These are phyloP conservation scores for Caryocar brasiliense DNA, from an alignment of 441 rosid genomes.

Conservation along the genomic window DNA sequence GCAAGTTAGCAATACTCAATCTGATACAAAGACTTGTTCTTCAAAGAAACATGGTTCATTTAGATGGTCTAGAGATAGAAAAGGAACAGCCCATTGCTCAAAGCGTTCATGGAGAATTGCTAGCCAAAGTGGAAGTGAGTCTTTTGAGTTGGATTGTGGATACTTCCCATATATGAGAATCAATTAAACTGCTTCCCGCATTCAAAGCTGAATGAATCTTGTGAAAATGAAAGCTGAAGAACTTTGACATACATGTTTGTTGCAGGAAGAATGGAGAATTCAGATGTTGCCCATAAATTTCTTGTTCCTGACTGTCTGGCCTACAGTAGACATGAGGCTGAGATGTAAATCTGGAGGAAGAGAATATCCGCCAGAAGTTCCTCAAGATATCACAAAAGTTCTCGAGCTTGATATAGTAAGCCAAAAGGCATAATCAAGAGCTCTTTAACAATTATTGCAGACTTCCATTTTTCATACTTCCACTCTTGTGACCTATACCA, in stretches of 20 bases:
- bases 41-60: too few relatives aligned
- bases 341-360: slow-evolving; percentile 52
- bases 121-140: too few relatives aligned
- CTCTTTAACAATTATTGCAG: background rate
- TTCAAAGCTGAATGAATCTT: too few relatives aligned
- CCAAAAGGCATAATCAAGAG: background rate
- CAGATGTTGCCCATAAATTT: slow-evolving; percentile 79
- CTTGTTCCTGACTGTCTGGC: slow-evolving; percentile 60
- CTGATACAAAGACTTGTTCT: too few relatives aligned
- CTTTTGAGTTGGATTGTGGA: too few relatives aligned
- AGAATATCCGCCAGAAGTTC: slow-evolving; percentile 62
- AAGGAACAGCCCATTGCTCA: too few relatives aligned
- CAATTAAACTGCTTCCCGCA: too few relatives aligned
- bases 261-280: slow-evolving; percentile 80
- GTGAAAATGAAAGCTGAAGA: too few relatives aligned
- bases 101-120: too few relatives aligned
- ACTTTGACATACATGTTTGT: background rate
- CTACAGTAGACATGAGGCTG: slow-evolving; percentile 75
- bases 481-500: background rate
- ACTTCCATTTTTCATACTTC: background rate
- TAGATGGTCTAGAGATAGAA: too few relatives aligned
- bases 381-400: slow-evolving; percentile 47
- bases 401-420: slow-evolving; percentile 75
- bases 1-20: too few relatives aligned
- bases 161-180: too few relatives aligned